Conservation (phyloP, 371 early-diverging fungal species). For the Quaeritorhiza haematococci region DNA sequence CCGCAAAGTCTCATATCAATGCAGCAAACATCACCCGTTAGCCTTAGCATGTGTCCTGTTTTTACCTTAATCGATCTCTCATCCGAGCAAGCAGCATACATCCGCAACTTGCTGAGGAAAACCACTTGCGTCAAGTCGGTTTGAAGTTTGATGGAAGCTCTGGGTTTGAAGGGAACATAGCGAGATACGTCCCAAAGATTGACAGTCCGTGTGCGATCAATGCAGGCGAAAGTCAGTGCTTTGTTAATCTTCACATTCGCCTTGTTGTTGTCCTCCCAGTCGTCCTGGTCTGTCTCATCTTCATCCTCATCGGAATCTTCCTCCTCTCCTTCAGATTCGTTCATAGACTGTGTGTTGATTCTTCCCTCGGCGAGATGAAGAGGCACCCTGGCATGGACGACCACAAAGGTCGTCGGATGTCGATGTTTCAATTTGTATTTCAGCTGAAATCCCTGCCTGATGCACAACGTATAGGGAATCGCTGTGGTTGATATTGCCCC, state of each 20-base stretch:
- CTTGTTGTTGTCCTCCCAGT: background rate
- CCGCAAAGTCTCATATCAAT: no score
- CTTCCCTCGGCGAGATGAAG: no score
- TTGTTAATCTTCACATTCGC: background rate
- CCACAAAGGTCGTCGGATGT: no score
- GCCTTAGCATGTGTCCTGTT: no score
- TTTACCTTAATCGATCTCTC: constrained; percentile 29
- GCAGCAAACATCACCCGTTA: no score
- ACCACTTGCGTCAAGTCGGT: constrained; percentile 18
- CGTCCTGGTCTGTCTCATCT: background rate
- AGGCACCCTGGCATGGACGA: no score
- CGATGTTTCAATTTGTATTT: no score
- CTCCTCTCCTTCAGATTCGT: constrained; percentile 4
- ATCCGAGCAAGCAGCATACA: constrained; percentile 33
- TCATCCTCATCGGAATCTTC: constrained; percentile 6
- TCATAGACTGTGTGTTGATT: no score
- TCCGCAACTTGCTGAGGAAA: constrained; percentile 15
- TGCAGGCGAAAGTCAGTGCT: constrained; percentile 6
- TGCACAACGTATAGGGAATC: no score
- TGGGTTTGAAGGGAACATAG: constrained; percentile 4
- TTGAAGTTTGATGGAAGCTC: background rate
- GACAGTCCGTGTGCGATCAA: constrained; percentile 21
- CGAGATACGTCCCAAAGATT: constrained; percentile 26
- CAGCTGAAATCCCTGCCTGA: no score
- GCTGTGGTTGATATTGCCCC: no score